Base-by-base conservation (phyloP, 768 basidiomycete genomes). In the Boletus patriciae region DNA sequence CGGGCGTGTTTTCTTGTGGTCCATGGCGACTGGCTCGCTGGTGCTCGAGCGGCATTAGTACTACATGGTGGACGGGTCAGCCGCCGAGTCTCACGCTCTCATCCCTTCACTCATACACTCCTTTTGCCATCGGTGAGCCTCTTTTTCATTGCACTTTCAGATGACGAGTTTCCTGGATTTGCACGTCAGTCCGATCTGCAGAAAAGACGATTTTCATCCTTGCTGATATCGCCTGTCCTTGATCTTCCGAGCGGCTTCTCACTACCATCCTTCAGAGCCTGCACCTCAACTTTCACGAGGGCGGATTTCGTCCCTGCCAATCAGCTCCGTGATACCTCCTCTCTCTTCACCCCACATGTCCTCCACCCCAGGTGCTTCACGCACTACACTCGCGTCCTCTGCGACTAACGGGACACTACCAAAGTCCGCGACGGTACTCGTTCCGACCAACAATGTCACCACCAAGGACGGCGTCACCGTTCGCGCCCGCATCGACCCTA, bases 391-490 rank as follows among this genome's bases (percentile, higher is more conserved):
- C 49, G 34, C 62, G 13, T 71, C 60, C 74, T 68, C 66, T 43
- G 36, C 66, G 50, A 36, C 68, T 16, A 69, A 68, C 46, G 78
- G 78, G 53, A 56, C 73, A 10, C 68, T 70, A 53, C 60, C 70
- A 50, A 79, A 79, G 70, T 66, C 82, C 13, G 73, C 75, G 7
- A 70, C 77, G 7, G 70, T 58, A 27, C 77, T 92, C 33, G 82
- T 92, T 3, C 92, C 92, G 9, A 94, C 92, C 11, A 94, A 94
- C 72, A 90, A 81, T 54, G 90, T 94, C 48, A 86, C 88, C 3
- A 91, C 88, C 8, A 83, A 79, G 54, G 86, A 90, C 19, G 90
- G 90, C 42, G 64, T 80, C 31, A 85, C 85, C 43, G 90, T 93
- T 21, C 86, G 90, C 59, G 86, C 90, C 12, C 84, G 92, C 57